A percentile compares a stretch with the other conserved stretches of the same genome.
Conservation (phyloP, 2,329 filamentous ascomycete species). For the Pochonia chlamydosporia region DNA sequence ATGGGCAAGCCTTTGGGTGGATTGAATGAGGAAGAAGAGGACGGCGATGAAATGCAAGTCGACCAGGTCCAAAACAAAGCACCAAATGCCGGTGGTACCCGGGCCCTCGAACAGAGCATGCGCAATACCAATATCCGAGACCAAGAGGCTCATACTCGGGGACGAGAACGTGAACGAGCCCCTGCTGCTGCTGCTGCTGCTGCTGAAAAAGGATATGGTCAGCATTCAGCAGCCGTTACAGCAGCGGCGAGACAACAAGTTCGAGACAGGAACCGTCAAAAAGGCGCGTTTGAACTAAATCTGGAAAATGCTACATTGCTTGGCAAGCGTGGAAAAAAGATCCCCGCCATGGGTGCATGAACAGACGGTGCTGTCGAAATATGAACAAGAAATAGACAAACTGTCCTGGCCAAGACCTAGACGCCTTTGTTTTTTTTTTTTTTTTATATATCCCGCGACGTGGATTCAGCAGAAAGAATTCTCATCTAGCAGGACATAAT, state of each 20-base stretch:
- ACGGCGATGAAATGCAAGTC: slow-evolving; percentile 55
- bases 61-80: slow-evolving; percentile 48
- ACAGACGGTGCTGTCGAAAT: not conserved
- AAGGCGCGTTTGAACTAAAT: slow-evolving; percentile 85
- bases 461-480: not conserved
- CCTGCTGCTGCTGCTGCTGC: slow-evolving; percentile 1
- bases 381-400: no score
- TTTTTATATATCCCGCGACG: not conserved
- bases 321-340: slow-evolving; percentile 59
- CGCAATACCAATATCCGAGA: slow-evolving; percentile 71
- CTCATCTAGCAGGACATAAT: not conserved
- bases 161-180: slow-evolving; percentile 26
- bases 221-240: slow-evolving; percentile 79
- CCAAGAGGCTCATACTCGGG: slow-evolving; percentile 26
- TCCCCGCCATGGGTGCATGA: slow-evolving; percentile 37
- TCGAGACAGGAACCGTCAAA: slow-evolving; percentile 57
- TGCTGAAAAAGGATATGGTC: slow-evolving; percentile 70
- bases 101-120: slow-evolving; percentile 80
- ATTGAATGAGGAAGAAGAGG: slow-evolving; percentile 62
- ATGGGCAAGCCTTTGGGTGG: slow-evolving; percentile 51
- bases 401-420: no score
- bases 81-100: slow-evolving; percentile 46
- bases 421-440: no score
- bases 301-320: slow-evolving; percentile 86
- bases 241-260: slow-evolving; percentile 80